Base-by-base conservation (phyloP, 352 stramenopile genomes). In the Saprolegnia parasitica region DNA sequence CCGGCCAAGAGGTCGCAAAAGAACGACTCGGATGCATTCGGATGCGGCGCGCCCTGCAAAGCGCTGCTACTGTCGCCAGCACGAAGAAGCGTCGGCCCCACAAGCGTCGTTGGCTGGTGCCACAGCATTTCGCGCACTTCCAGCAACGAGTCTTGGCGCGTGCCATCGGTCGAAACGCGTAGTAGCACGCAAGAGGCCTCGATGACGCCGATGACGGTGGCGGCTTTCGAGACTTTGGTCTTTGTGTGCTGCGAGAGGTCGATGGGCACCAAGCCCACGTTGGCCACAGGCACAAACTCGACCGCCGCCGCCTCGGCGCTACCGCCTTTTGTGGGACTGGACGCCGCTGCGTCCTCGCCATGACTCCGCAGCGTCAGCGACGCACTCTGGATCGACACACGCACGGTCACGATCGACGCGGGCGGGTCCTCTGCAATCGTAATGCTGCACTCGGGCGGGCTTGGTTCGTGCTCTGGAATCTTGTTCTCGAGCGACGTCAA, bases 201-300 rank as follows among this genome's bases (percentile, higher is more conserved):
- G 20, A 93, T 74, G 4, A 75, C 73, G 21, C 84, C 76, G 42
- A 93, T 81, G 29, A 85, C 81, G 20, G 73, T 65, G 13, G 87
- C 80, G n/a, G 85, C 78, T 56, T 82, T 81, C 23, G 80, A 86
- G 0, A 89, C 62, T 50, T 78, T 86, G 61, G 63, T 76, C 61
- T 77, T 80, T 40, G 49, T 77, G 37, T 71, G 73, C 42, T 84
- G 67, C 56, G 77, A 45, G 15, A 75, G 20, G 9, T 52, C 74
- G 23, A 95, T 79, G 56, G 82, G 81, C 6, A 95, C 87, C 40
- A 95, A 79, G 11, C 87, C 87, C 39, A 95, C 68, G 70, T 93
- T 93, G 58, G 87, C 87, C 29, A 95, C 87, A 23, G 87, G 87
- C 42, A 95, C 82, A 5, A 89, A 72, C 47, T 88, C 73, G 23